Percentiles rank a stretch among this genome's conserved stretches.
Conservation (phyloP, 169 alveolate genomes). For the Eimeria acervulina region DNA sequence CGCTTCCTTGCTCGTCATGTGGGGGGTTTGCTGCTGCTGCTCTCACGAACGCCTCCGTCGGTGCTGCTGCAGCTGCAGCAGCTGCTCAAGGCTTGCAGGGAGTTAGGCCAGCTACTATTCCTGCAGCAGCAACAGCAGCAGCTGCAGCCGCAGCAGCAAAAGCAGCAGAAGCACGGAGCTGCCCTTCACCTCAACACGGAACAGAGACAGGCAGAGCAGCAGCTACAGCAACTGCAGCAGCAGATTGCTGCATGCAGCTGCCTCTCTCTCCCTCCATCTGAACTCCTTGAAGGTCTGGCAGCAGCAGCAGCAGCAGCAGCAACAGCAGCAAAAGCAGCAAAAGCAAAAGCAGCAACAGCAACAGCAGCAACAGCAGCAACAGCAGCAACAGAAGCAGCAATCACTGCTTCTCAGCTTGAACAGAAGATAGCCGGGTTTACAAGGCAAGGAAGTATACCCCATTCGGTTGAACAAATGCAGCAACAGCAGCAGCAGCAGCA, state of each 20-base stretch:
- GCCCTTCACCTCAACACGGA: too few relatives aligned
- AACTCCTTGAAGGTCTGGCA: too few relatives aligned
- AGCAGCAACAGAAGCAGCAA: background rate
- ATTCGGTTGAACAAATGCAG: background rate
- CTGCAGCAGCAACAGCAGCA: slow-evolving; percentile 4
- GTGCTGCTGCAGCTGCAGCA: slow-evolving; percentile 30
- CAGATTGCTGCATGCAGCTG: too few relatives aligned
- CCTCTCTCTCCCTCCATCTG: too few relatives aligned
- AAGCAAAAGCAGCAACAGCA: background rate
- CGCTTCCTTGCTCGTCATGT: background rate
- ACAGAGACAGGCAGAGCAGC: too few relatives aligned
- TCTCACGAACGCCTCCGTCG: background rate
- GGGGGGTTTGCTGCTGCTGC: background rate
- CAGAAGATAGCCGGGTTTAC: background rate
- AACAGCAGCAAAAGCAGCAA: too few relatives aligned
- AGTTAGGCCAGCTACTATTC: background rate
- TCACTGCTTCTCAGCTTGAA: background rate
- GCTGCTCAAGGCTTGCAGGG: slow-evolving; percentile 43
- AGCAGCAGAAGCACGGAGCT: too few relatives aligned
- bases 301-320: too few relatives aligned
- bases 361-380: background rate
- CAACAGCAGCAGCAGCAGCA: slow-evolving; percentile 8
- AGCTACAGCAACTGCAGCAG: too few relatives aligned
- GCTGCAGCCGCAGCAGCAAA: too few relatives aligned
- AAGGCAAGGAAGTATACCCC: background rate